Base-by-base conservation (phyloP, 148 eudicot genomes). In the Amaranthus palmeri region DNA sequence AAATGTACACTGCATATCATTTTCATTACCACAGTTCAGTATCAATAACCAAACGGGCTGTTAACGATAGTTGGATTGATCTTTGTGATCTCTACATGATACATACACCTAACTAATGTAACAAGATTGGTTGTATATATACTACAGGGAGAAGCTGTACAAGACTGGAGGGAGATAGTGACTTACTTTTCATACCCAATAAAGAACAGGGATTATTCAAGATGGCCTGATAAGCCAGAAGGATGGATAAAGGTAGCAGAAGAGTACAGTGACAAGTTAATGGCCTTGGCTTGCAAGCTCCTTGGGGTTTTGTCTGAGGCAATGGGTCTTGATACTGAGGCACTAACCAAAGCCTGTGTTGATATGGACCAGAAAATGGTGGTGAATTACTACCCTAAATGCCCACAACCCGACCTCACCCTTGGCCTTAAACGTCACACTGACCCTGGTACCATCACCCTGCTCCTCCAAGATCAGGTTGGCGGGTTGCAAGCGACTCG, bases 351-450 rank as follows among this genome's bases (percentile, higher is more conserved):
- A 71, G 97, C 98, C 0, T 93, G 98, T 60, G 87, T 91, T 14
- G 97, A 93, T 18, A 91, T 93, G 98, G 98, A 93, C 78, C 98
- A 93, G 71, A 93, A 93, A 64, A 85, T 93, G 45, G 93, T 91
- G 65, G 89, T 93, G n/a, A 91, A 93, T 67, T 89, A 78, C 84
- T 93, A 93, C 83, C 98, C 97, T 2, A 89, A 87, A 71, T 91
- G 96, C 62, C 97, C 97, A 5, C 93, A 89, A 17, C 98, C 98
- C 6, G 93, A 93, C 71, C 86, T 93, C 6, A 88, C 97, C 11
- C 82, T 93, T 10, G 98, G 98, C 36, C 91, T 91, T 40, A 93
- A 91, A 83, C 78, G 98, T 47, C 97, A 93, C 79, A 93, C 98
- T 3, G 98, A 93, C 79, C 97, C 98, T 8, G 97, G 98, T n/a